Percentiles rank a stretch among this genome's conserved stretches.
Conservation (phyloP, 2,329 filamentous ascomycete species). For the Pestalotiopsis sp. region DNA sequence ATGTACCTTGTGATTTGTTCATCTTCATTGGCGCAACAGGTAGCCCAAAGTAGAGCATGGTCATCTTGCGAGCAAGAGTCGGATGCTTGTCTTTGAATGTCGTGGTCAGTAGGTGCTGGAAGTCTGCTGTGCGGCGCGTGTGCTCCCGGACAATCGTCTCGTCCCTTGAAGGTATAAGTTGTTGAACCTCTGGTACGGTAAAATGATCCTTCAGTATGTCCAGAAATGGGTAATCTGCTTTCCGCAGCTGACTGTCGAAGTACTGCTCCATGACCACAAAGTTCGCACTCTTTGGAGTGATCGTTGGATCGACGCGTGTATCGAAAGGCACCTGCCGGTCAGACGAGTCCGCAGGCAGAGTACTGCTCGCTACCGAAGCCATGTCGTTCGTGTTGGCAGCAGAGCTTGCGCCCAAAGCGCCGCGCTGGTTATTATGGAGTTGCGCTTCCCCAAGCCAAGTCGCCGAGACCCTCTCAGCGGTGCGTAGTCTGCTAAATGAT, state of each 20-base stretch:
- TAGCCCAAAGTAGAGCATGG: slow-evolving; percentile 49
- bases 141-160: slow-evolving; percentile 33
- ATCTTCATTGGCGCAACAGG: slow-evolving; percentile 42
- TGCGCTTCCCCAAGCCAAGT: not conserved
- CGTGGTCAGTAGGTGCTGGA: slow-evolving; percentile 28
- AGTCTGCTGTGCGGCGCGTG: slow-evolving; percentile 29
- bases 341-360: slow-evolving; percentile 2
- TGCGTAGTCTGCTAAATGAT: not conserved
- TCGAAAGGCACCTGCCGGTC: slow-evolving; percentile 21
- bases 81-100: slow-evolving; percentile 30
- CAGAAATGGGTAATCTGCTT: slow-evolving; percentile 23
- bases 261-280: slow-evolving; percentile 24
- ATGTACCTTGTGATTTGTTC: not conserved
- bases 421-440: not conserved
- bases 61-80: slow-evolving; percentile 41
- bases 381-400: not conserved
- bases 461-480: not conserved
- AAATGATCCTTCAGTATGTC: slow-evolving; percentile 36
- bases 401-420: not conserved
- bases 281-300: slow-evolving; percentile 16
- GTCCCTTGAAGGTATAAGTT: slow-evolving; percentile 30
- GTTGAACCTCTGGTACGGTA: slow-evolving; percentile 32
- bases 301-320: slow-evolving; percentile 20
- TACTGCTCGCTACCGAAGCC: not conserved
- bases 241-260: slow-evolving; percentile 30